A percentile compares a stretch with the other conserved stretches of the same genome.
phyloP scores from a whole-genome alignment of 768 basidiomycete genomes.

The Coprinellus micaceus region DNA sequence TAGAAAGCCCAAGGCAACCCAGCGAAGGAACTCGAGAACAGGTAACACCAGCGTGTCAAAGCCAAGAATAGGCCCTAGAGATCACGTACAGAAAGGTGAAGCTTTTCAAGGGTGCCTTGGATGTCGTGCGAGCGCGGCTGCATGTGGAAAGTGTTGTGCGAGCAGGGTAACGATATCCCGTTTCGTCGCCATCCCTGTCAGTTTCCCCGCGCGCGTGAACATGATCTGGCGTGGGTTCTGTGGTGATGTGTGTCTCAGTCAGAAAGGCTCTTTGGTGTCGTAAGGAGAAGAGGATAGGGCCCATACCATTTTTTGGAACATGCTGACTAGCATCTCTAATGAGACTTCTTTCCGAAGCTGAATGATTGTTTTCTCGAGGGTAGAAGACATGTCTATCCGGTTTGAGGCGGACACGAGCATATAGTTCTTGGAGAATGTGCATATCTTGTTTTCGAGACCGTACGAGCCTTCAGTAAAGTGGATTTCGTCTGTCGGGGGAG shows the following conservation, averaged over 20 bases:
- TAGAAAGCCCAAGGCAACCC: no score
- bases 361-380: constrained; percentile 49
- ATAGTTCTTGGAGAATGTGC: constrained; percentile 37
- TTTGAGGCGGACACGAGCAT: constrained; percentile 24
- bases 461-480: constrained; percentile 24
- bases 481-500: constrained; percentile 6
- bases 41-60: neutral
- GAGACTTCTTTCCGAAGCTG: constrained; percentile 68
- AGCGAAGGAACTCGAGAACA: neutral
- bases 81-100: neutral
- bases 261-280: neutral
- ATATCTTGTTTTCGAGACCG: constrained; percentile 29
- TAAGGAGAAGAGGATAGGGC: neutral
- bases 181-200: constrained; percentile 68
- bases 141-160: constrained; percentile 55
- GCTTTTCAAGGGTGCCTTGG: neutral
- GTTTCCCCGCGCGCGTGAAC: constrained; percentile 56
- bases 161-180: constrained; percentile 59
- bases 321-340: constrained; percentile 64
- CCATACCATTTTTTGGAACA: constrained; percentile 69
- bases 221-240: constrained; percentile 68
- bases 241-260: neutral
- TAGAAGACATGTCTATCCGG: constrained; percentile 34
- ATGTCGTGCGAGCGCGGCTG: constrained; percentile 32
- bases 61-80: neutral